A percentile compares a stretch with the other conserved stretches of the same genome.
phyloP scores from a whole-genome alignment of 2,329 filamentous ascomycete species.

The Colletotrichum orchidophilum region DNA sequence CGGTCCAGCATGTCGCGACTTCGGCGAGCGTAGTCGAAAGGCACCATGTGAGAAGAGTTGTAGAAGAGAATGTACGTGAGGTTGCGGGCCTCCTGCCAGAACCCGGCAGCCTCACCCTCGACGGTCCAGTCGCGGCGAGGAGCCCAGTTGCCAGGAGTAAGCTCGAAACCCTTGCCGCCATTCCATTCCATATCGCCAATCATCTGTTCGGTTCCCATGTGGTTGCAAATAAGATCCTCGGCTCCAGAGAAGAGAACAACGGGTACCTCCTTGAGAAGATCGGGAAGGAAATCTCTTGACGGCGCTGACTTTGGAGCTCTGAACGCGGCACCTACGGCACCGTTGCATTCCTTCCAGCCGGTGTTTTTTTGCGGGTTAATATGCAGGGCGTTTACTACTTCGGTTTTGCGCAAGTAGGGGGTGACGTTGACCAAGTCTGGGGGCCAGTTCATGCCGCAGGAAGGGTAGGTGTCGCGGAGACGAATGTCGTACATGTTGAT shows the following conservation, averaged over 20 bases:
- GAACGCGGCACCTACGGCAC: slow-evolving; percentile 79
- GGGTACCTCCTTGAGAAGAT: slow-evolving; percentile 78
- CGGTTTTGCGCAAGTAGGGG: slow-evolving; percentile 84
- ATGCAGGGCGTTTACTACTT: slow-evolving; percentile 83
- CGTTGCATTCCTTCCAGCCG: slow-evolving; percentile 92
- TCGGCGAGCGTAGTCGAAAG: slow-evolving; percentile 88
- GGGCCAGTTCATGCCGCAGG: slow-evolving; percentile 98
- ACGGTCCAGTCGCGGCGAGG: slow-evolving; percentile 96
- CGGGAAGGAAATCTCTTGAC: slow-evolving; percentile 78
- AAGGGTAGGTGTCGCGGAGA: slow-evolving; percentile 79
- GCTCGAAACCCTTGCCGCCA: slow-evolving; percentile 89
- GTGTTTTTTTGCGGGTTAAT: slow-evolving; percentile 83
- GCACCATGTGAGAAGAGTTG: slow-evolving; percentile 98
- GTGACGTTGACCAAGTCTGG: slow-evolving; percentile 81
- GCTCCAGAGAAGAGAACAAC: slow-evolving; percentile 92
- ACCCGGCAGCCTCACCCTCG: slow-evolving; percentile 85
- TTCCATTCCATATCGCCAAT: slow-evolving; percentile 94
- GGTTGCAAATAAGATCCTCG: slow-evolving; percentile 96
- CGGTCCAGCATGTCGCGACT: slow-evolving; percentile 96
- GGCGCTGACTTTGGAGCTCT: slow-evolving; percentile 75
- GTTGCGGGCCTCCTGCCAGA: slow-evolving; percentile 95
- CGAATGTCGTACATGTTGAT: slow-evolving; percentile 98
- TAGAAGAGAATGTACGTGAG: slow-evolving; percentile 95
- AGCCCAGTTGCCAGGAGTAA: slow-evolving; percentile 86
- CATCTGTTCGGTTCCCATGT: slow-evolving; percentile 89